Evolutionary conservation across 768 basidiomycete genomes (phyloP).

Genomic region (Hydnum rufescens): DNA sequence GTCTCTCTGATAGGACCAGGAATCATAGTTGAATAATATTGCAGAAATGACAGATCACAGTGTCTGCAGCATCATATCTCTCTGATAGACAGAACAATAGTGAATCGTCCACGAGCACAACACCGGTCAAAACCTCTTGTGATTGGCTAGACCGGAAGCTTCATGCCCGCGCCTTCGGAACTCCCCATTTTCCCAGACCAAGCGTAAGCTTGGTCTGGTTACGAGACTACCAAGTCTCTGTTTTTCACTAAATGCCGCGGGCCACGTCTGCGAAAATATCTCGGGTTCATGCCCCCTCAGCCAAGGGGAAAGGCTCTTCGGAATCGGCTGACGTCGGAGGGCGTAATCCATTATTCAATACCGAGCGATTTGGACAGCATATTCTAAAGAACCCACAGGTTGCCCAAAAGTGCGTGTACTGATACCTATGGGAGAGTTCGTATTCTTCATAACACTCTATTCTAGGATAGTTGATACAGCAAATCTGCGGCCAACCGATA

Average conservation of each 20-base stretch:
- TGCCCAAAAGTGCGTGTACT: slow-evolving; percentile 55
- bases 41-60: too few species aligned
- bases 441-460: neutral
- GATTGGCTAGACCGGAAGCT: too few species aligned
- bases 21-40: too few species aligned
- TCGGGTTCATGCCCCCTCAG: slow-evolving; percentile 41
- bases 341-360: slow-evolving; percentile 86
- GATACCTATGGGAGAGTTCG: neutral
- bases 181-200: too few species aligned
- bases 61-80: too few species aligned
- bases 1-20: too few species aligned
- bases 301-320: slow-evolving; percentile 21
- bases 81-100: too few species aligned
- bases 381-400: slow-evolving; percentile 88
- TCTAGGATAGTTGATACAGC: slow-evolving; percentile 33
- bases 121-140: too few species aligned
- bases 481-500: slow-evolving; percentile 80
- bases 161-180: too few species aligned
- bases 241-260: slow-evolving; percentile 68
- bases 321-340: slow-evolving; percentile 27
- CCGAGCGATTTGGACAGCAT: slow-evolving; percentile 90
- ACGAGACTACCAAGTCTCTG: neutral
- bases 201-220: too few species aligned
- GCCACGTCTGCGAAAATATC: slow-evolving; percentile 60
- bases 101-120: too few species aligned